These are phyloP conservation scores for Neurospora hispaniola DNA, from an alignment of 495 filamentous ascomycete species.

Conservation along the genomic window DNA sequence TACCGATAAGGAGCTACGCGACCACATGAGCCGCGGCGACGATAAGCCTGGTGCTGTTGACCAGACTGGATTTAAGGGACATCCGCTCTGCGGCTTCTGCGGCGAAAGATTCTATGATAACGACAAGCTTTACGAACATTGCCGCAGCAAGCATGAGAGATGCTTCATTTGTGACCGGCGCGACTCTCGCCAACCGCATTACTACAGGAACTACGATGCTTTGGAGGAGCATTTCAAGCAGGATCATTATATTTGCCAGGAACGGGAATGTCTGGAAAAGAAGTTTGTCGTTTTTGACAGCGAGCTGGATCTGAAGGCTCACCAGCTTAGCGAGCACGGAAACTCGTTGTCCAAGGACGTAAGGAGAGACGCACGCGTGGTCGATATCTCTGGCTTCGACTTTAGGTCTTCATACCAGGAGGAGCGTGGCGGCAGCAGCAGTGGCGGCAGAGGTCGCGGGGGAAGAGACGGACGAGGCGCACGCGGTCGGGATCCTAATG, in stretches of 20 bases:
- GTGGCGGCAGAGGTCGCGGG: conserved; percentile 30
- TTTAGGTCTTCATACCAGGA: conserved; percentile 60
- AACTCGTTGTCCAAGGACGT: conserved; percentile 52
- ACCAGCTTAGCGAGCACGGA: conserved; percentile 27
- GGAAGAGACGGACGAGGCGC: conserved; percentile 33
- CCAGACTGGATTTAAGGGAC: conserved; percentile 92
- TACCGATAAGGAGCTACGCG: conserved; percentile 63
- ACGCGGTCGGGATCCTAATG: conserved; percentile 49
- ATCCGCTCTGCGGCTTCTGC: conserved; percentile 92
- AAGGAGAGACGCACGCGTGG: conserved; percentile 69
- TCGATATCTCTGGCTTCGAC: conserved; percentile 81
- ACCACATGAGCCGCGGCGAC: conserved; percentile 85
- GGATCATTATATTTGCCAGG: conserved; percentile 77
- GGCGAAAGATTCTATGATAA: conserved; percentile 85
- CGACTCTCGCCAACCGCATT: conserved; percentile 60
- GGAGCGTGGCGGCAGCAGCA: conserved; percentile 46
- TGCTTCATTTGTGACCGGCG: conserved; percentile 88
- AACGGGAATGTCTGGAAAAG: conserved; percentile 85
- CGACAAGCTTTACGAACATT: conserved; percentile 90
- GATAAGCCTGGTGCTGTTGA: conserved; percentile 82
- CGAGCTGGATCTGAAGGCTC: conserved; percentile 75
- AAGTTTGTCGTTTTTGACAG: conserved; percentile 97
- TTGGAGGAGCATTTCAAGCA: conserved; percentile 76
- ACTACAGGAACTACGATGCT: conserved; percentile 77
- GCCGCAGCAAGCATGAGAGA: conserved; percentile 81